These are phyloP conservation scores for Cavenderia fasciculata DNA, from an alignment of 78 protist species.

Conservation along the genomic window DNA sequence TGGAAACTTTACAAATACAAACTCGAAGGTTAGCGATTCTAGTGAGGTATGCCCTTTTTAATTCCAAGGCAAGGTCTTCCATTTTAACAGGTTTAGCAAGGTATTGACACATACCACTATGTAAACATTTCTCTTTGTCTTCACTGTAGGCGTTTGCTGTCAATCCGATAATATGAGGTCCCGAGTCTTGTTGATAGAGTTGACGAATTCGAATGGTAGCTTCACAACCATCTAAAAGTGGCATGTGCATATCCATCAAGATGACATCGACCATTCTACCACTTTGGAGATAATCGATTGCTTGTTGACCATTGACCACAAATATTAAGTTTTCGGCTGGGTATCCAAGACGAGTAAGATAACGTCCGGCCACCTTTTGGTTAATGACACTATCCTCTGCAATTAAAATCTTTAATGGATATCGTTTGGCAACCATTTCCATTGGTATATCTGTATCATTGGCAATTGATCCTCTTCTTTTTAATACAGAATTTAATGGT, in stretches of 20 bases:
- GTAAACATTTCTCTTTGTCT: constrained; percentile 54
- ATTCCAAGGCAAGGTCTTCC: constrained; percentile 15
- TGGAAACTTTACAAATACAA: constrained; percentile 37
- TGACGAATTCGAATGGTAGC: constrained; percentile 17
- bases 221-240: constrained; percentile 35
- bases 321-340: constrained; percentile 15
- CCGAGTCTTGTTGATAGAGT: constrained; percentile 5
- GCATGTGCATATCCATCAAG: constrained; percentile 58
- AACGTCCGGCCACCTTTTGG: constrained; percentile 28
- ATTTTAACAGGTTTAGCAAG: constrained; percentile 44
- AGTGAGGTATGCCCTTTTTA: constrained; percentile 30
- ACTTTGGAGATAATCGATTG: constrained; percentile 27
- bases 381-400: constrained; percentile 47
- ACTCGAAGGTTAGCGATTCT: constrained; percentile 19
- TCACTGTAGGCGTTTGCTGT: constrained; percentile 46
- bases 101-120: constrained; percentile 65
- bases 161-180: constrained; percentile 48
- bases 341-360: constrained; percentile 21
- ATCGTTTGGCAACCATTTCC: constrained; percentile 16
- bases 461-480: constrained; percentile 22
- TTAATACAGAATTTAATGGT: no score
- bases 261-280: constrained; percentile 33
- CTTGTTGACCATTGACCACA: constrained; percentile 45
- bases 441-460: constrained; percentile 33
- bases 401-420: constrained; percentile 22